These are phyloP conservation scores for Fulvia fulva DNA, from an alignment of 2,329 filamentous ascomycete genomes.

Conservation along the genomic window DNA sequence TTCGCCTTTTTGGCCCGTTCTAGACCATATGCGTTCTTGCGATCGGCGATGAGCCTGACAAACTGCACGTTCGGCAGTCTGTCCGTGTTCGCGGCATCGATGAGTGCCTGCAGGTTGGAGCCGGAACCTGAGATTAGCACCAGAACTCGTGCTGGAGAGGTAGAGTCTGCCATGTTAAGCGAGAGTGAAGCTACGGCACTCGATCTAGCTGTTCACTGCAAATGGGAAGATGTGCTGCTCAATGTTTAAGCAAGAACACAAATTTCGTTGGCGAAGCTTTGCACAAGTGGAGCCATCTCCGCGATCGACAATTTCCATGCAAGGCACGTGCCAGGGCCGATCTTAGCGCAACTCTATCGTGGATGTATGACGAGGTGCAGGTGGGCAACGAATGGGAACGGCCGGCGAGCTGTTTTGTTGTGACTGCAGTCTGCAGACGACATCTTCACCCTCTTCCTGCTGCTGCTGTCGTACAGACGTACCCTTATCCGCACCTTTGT, in stretches of 20 bases:
- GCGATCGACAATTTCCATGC: neutral
- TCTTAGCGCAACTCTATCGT: neutral
- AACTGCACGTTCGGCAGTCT: constrained; percentile 52
- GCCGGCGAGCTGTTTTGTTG: neutral
- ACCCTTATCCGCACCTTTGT: neutral
- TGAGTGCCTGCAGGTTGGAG: constrained; percentile 75
- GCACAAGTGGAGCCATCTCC: neutral
- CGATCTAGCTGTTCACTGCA: neutral
- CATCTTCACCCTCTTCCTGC: neutral
- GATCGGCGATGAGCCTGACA: constrained; percentile 63
- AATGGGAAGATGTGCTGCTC: neutral
- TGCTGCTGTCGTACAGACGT: neutral
- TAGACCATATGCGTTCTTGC: constrained; percentile 61
- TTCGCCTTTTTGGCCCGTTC: constrained; percentile 55
- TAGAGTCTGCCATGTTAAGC: neutral
- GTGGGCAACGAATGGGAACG: neutral
- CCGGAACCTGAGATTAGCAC: constrained; percentile 64
- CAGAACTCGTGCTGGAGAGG: constrained; percentile 26
- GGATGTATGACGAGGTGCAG: neutral
- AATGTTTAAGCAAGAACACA: neutral
- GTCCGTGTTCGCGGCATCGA: constrained; percentile 52
- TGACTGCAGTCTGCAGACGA: neutral
- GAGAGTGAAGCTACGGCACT: neutral
- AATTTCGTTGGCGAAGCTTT: neutral
- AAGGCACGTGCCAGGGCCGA: neutral